Base-by-base conservation (phyloP, 495 filamentous ascomycete genomes). In the Hypoxylon intermedium region DNA sequence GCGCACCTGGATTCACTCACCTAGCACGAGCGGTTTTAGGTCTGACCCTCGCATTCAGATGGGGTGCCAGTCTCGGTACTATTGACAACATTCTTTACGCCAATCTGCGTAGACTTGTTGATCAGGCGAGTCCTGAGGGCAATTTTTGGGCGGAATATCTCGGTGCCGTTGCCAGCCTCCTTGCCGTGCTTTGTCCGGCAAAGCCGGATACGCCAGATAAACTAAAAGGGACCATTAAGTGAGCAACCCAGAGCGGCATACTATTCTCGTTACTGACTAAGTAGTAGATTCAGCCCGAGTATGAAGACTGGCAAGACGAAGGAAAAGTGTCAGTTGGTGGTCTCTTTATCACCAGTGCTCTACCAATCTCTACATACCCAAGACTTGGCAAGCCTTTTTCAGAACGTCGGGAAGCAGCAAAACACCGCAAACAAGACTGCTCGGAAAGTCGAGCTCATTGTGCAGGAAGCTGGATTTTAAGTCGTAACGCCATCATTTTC, bases 1-100 rank as follows among this genome's bases (percentile, higher is more conserved):
- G 88, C 12, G 77, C 82, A 0, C 89, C 93, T 44, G 90, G 92
- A 0, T 74, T 96, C 7, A 84, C 82, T 1, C 93, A 97, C 57
- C 59, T 83, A 11, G 79, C 87, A 28, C 83, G 93, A 2, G 86
- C 87, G 0, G 74, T 91, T 1, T 73, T 97, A 1, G 89, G 87
- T 0, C 73, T 97, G 1, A 82, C 88, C 1, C 81, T 93, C 9
- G 92, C 86, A 48, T 89, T 87, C 40, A 81, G 93, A 58, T 95
- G 90, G 83, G 89, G 87, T 11, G 86, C 83, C 5, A 79, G 83
- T 52, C 73, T 96, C 7, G 74, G 73, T 12, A 75, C 79, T 1
- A 78, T 80, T 19, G 78, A 85, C 53, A 65, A 68, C 38, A 63
- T 69, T 6, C 65, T 83, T 9, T 66, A 71, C 24, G 37, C 57